These are phyloP conservation scores for Saccharomycopsis javanensis DNA, from an alignment of 805 yeast species.

Conservation along the genomic window DNA sequence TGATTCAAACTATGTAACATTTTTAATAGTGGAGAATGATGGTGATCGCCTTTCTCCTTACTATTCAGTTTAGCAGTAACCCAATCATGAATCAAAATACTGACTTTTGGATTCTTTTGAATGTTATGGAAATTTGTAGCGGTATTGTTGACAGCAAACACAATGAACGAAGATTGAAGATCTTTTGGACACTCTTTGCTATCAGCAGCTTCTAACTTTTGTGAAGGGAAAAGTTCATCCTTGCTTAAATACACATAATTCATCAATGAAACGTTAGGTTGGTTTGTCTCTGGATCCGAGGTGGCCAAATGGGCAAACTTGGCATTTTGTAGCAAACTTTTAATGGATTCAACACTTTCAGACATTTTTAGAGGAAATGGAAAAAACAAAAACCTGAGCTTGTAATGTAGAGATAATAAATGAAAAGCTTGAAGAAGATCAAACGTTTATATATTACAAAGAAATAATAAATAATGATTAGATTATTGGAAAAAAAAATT, in stretches of 20 bases:
- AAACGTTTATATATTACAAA: too few relatives aligned
- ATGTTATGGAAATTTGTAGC: constrained; percentile 74
- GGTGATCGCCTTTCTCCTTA: constrained; percentile 21
- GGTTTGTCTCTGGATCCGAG: constrained; percentile 41
- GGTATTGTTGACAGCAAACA: constrained; percentile 60
- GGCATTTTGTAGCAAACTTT: constrained; percentile 44
- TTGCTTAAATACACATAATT: constrained; percentile 63
- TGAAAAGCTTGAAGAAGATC: too few relatives aligned
- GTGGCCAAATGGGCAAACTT: constrained; percentile 82
- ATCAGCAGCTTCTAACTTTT: constrained; percentile 8
- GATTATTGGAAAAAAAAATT: too few relatives aligned
- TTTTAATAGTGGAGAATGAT: constrained; percentile 39
- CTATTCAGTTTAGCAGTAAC: constrained; percentile 39
- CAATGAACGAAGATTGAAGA: constrained; percentile 40
- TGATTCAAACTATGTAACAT: constrained; percentile 70
- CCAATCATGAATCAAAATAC: constrained; percentile 88
- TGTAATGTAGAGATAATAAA: not conserved
- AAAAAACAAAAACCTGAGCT: too few relatives aligned
- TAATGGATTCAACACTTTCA: constrained; percentile 19
- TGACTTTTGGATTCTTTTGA: constrained; percentile 60
- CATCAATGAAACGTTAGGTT: constrained; percentile 88
- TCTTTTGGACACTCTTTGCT: constrained; percentile 27
- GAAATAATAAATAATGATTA: too few relatives aligned
- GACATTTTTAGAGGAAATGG: not conserved
- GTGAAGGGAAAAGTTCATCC: constrained; percentile 25